phyloP scores from a whole-genome alignment of 371 early-diverging fungal genomes.

The Mortierella sp. region DNA sequence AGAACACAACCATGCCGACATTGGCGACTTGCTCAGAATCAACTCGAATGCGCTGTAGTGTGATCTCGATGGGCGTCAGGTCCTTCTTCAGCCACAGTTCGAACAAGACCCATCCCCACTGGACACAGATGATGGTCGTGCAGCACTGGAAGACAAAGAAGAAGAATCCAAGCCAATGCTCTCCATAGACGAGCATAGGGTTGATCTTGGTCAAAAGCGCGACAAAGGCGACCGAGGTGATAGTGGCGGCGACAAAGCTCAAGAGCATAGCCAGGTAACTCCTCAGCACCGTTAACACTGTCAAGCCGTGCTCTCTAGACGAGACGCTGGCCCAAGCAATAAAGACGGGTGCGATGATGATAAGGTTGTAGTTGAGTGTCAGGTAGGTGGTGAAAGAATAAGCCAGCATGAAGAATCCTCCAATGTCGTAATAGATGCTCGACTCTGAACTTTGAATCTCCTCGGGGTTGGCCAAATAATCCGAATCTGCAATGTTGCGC shows the following conservation, averaged over 20 bases:
- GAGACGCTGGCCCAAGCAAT: slow-evolving; percentile 45
- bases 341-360: slow-evolving; percentile 55
- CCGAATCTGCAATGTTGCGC: slow-evolving; percentile 56
- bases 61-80: slow-evolving; percentile 53
- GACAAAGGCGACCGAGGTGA: slow-evolving; percentile 18
- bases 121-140: slow-evolving; percentile 34
- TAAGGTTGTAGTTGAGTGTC: slow-evolving; percentile 54
- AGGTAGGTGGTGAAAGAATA: slow-evolving; percentile 59
- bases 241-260: slow-evolving; percentile 25
- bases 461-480: slow-evolving; percentile 49
- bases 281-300: slow-evolving; percentile 13
- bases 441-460: slow-evolving; percentile 47
- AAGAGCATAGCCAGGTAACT: slow-evolving; percentile 29
- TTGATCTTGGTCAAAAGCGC: slow-evolving; percentile 34
- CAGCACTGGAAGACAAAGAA: slow-evolving; percentile 51
- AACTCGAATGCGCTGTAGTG: slow-evolving; percentile 54
- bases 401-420: slow-evolving; percentile 61
- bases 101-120: slow-evolving; percentile 38
- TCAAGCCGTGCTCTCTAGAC: slow-evolving; percentile 25
- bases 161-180: slow-evolving; percentile 34
- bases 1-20: slow-evolving; percentile 58
- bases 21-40: slow-evolving; percentile 54
- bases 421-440: slow-evolving; percentile 63
- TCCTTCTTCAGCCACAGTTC: slow-evolving; percentile 47
- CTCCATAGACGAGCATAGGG: slow-evolving; percentile 50